phyloP scores from a whole-genome alignment of 1,284 basidiomycete species.

The Irpex rosettiformis region DNA sequence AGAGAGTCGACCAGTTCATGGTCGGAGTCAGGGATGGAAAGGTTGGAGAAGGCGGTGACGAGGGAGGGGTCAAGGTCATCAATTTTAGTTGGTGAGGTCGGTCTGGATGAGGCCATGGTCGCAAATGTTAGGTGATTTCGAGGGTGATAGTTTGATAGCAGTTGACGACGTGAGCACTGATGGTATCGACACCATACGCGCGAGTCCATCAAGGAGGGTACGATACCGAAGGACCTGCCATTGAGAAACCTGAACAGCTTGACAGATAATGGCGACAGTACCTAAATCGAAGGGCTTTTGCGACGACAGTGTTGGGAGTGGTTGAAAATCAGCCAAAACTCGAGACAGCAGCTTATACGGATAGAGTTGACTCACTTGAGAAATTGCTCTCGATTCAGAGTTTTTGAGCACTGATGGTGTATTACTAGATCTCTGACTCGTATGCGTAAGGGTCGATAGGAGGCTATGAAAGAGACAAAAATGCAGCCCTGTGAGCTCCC shows the following conservation, averaged over 20 bases:
- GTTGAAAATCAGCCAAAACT: too few species aligned
- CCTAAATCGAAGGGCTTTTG: background rate
- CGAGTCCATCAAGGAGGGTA: background rate
- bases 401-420: too few species aligned
- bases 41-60: conserved; percentile 11
- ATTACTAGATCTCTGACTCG: too few species aligned
- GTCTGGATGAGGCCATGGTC: background rate
- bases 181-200: background rate
- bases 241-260: background rate
- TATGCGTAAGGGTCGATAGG: too few species aligned
- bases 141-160: background rate
- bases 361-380: too few species aligned
- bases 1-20: conserved; percentile 56
- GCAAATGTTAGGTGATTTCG: background rate
- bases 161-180: background rate
- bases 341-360: too few species aligned
- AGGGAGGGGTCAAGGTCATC: background rate
- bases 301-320: too few species aligned
- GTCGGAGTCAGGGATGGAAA: conserved; percentile 36
- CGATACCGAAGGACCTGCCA: background rate
- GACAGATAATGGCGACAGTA: background rate
- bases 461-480: too few species aligned
- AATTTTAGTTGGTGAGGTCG: background rate
- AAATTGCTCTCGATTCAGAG: too few species aligned
- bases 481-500: too few species aligned